Percentiles rank a stretch among this genome's conserved stretches.
Evolutionary conservation across 306 rosid genomes (phyloP).

Genomic region (Alnus rubra): DNA sequence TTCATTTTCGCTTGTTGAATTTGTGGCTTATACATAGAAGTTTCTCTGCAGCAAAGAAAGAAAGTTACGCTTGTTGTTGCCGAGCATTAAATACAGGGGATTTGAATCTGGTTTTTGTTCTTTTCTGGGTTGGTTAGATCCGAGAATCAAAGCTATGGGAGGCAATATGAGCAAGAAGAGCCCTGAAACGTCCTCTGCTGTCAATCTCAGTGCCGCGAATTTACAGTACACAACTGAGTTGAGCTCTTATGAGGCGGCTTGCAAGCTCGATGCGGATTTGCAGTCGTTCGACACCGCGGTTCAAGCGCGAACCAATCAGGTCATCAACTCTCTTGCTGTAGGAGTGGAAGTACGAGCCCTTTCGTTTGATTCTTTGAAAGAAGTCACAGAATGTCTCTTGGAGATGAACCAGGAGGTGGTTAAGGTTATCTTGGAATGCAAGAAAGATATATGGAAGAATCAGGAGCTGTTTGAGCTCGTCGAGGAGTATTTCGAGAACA

Average conservation of each 20-base stretch:
- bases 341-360: slow-evolving; percentile 90
- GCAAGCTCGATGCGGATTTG: slow-evolving; percentile 69
- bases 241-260: slow-evolving; percentile 79
- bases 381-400: slow-evolving; percentile 76
- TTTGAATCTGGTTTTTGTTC: slow-evolving; percentile 32
- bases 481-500: slow-evolving; percentile 90
- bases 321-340: slow-evolving; percentile 70
- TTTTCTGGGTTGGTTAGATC: slow-evolving; percentile 25
- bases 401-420: slow-evolving; percentile 98
- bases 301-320: slow-evolving; percentile 72
- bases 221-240: slow-evolving; percentile 62
- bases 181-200: slow-evolving; percentile 46
- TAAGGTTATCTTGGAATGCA: slow-evolving; percentile 82
- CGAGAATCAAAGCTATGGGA: slow-evolving; percentile 61
- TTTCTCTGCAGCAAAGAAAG: background rate
- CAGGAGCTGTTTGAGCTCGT: slow-evolving; percentile 83
- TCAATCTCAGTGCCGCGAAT: slow-evolving; percentile 32
- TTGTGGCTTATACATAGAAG: background rate
- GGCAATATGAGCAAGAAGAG: slow-evolving; percentile 71
- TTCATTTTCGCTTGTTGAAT: slow-evolving; percentile 14
- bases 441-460: slow-evolving; percentile 92
- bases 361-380: slow-evolving; percentile 77
- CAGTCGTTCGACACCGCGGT: slow-evolving; percentile 71
- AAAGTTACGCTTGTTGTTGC: background rate
- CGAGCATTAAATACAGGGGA: background rate